Conservation (phyloP, 345 rosid genomes). For the Passiflora organensis region DNA sequence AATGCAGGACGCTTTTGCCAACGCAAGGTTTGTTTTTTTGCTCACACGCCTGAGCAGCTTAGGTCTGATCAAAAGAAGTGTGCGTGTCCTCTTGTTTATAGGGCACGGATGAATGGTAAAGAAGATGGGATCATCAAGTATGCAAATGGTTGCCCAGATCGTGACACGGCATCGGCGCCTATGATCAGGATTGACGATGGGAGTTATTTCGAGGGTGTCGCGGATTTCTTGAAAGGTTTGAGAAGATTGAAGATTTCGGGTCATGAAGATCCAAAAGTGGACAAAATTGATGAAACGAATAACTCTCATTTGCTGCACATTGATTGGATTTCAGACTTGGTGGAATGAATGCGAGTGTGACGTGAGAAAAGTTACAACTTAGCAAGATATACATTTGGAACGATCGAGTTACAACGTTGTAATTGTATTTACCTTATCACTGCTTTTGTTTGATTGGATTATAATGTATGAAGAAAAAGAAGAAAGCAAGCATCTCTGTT, state of each 20-base stretch:
- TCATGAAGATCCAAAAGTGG: background rate
- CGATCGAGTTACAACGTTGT: too few relatives aligned
- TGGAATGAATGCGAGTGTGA: constrained; percentile 4
- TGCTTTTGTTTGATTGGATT: too few relatives aligned
- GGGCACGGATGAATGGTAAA: constrained; percentile 10
- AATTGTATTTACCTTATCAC: too few relatives aligned
- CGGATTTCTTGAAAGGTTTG: constrained; percentile 9
- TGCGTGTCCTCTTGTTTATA: constrained; percentile 22
- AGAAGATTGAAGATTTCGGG: constrained; percentile 2
- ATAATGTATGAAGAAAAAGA: too few relatives aligned
- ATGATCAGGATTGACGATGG: constrained; percentile 10
- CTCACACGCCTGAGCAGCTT: constrained; percentile 23
- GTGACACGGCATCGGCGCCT: constrained; percentile 1
- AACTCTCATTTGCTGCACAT: constrained; percentile 8
- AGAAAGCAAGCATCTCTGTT: too few relatives aligned
- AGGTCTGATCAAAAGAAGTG: constrained; percentile 13
- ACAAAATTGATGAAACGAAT: background rate
- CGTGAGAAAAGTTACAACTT: too few relatives aligned
- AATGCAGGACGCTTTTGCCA: constrained; percentile 24
- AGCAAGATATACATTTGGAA: too few relatives aligned
- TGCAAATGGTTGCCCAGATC: background rate
- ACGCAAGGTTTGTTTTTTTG: constrained; percentile 28
- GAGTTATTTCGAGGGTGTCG: constrained; percentile 6
- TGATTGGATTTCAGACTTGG: constrained; percentile 29
- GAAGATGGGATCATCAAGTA: constrained; percentile 10